These are phyloP conservation scores for Trametes versicolor DNA, from an alignment of 1,284 basidiomycete genomes.

Conservation along the genomic window DNA sequence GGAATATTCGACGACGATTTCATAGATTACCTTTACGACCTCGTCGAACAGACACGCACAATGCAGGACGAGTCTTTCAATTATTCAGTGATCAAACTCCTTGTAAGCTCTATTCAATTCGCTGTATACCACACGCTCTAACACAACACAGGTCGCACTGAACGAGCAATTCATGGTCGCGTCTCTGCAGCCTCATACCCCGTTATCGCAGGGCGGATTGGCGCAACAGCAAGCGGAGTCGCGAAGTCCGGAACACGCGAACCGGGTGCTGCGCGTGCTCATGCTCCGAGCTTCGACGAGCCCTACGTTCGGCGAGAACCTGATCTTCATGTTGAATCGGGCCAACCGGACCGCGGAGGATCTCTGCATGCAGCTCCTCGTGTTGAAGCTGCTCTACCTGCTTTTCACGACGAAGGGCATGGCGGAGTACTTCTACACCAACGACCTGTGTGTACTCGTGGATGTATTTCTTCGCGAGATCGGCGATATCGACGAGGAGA, in stretches of 20 bases:
- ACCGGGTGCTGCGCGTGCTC: constrained; percentile 86
- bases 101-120: constrained; percentile 61
- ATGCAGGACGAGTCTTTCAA: constrained; percentile 93
- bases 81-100: constrained; percentile 92
- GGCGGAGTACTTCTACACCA: constrained; percentile 98
- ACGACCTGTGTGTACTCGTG: constrained; percentile 94
- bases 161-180: constrained; percentile 99
- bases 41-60: constrained; percentile 92
- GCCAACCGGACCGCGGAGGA: constrained; percentile 89
- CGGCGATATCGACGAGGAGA: constrained; percentile 91
- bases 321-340: constrained; percentile 99
- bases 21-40: constrained; percentile 91
- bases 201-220: constrained; percentile 30
- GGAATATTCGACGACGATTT: constrained; percentile 86
- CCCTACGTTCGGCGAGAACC: constrained; percentile 97
- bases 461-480: constrained; percentile 97
- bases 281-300: constrained; percentile 85
- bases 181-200: constrained; percentile 49
- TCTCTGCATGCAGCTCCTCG: constrained; percentile 92
- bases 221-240: constrained; percentile 36
- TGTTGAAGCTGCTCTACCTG: constrained; percentile 95
- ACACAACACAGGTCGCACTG: constrained; percentile 74
- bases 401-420: constrained; percentile 95
- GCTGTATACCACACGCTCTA: neutral
- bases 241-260: constrained; percentile 55